Conservation (phyloP, 345 rosid genomes). For the Linum trigynum region DNA sequence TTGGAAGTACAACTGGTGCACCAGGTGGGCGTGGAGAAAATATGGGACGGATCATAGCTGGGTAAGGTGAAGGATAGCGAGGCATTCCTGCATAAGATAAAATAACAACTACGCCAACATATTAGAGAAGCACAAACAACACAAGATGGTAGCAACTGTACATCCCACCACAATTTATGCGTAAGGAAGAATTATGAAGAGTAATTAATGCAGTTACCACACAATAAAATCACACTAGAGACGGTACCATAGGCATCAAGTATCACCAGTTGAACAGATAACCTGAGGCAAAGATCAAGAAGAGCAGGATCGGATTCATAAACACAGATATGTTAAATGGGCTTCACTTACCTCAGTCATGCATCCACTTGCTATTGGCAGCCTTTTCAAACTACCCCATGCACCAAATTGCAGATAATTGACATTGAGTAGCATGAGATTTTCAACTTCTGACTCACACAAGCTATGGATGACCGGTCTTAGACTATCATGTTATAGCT, state of each 20-base stretch:
- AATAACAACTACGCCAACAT: conserved; percentile 55
- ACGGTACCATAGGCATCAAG: conserved; percentile 3
- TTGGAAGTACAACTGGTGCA: conserved; percentile 44
- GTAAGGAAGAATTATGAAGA: conserved; percentile 20
- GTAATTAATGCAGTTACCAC: conserved; percentile 55
- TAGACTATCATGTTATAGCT: conserved; percentile 20
- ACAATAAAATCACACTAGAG: not conserved
- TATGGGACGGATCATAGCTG: conserved; percentile 64
- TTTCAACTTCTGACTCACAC: conserved; percentile 39
- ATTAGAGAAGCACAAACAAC: conserved; percentile 41
- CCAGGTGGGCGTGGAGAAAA: conserved; percentile 88
- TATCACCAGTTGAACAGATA: conserved; percentile 1
- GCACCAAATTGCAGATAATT: conserved; percentile 40
- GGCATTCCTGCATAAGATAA: conserved; percentile 57
- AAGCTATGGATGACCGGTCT: conserved; percentile 26
- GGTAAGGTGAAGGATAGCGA: conserved; percentile 68
- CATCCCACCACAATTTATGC: conserved; percentile 13
- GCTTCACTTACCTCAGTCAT: conserved; percentile 40
- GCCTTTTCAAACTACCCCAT: conserved; percentile 52
- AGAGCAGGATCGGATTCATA: not conserved
- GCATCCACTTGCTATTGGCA: conserved; percentile 31
- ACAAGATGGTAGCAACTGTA: conserved; percentile 15
- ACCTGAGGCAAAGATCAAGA: not conserved
- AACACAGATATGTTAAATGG: conserved; percentile 18
- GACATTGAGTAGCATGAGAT: conserved; percentile 37